Base-by-base conservation (phyloP, 306 rosid species). In the Trifolium subterraneum region DNA sequence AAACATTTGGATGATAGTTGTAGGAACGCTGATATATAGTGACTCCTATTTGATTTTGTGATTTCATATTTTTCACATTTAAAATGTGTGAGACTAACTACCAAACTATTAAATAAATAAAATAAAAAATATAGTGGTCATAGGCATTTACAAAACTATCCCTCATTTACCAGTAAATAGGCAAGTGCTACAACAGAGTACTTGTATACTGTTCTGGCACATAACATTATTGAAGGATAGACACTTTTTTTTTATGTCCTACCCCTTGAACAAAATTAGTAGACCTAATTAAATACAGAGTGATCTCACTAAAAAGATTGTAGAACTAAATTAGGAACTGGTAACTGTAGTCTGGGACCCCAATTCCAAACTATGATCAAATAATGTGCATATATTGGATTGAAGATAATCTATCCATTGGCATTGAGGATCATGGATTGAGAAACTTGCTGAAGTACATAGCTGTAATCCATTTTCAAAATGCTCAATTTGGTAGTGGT, bases 391-490 rank as follows among this genome's bases (percentile, higher is more conserved):
- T 58, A 59, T 31, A 51, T 76, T 69, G 70, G 59, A 72, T 47
- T 62, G 70, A 71, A 56, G 4, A 36, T 75, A 72, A 52, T 44
- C 70, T 58, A 39, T 44, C 16, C 8, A 13, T 44, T 12, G 7
- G 6, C 50, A 25, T 11, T 52, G 50, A 3, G 50, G 38, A 60
- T 29, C 33, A 29, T 13, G 70, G 15, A 65, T 75, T 11, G 63
- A 33, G 65, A 45, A 63, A 54, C 23, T 33, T 78, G 74, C 19
- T 10, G 2, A 48, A 60, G 23, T 48, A 68, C 63, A 48, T 67
- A 71, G 89, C 88, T 86, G 90, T 74, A 88, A 61, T 73, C 87
- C 90, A 86, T 81, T 67, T 75, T 36, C 64, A 66, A 16, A 39
- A 38, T 67, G 84, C 79, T 35, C 83, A 77, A 56, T 78, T 78